Percentiles rank a stretch among this genome's conserved stretches.
Conservation (phyloP, 2,329 filamentous ascomycete species). For the Aspergillus ibericus region DNA sequence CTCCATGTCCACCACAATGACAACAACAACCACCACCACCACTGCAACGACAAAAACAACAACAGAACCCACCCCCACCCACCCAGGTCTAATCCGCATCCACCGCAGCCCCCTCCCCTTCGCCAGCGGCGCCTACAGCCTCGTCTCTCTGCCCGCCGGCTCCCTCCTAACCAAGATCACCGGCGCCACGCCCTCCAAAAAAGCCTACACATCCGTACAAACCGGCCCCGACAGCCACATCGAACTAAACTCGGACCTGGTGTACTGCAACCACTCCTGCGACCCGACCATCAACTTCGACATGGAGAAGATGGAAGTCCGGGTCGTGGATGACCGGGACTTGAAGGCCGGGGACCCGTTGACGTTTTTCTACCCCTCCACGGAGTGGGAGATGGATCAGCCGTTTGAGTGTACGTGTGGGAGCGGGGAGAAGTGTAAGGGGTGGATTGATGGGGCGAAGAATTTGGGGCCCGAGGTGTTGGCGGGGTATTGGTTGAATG, state of each 20-base stretch:
- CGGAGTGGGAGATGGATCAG: slow-evolving; percentile 52
- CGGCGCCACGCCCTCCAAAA: slow-evolving; percentile 44
- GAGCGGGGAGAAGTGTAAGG: slow-evolving; percentile 37
- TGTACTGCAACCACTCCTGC: slow-evolving; percentile 60
- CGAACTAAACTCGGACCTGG: slow-evolving; percentile 57
- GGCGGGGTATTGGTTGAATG: slow-evolving; percentile 45
- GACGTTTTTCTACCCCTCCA: slow-evolving; percentile 53
- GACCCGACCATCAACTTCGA: slow-evolving; percentile 55
- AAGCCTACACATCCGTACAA: slow-evolving; percentile 56
- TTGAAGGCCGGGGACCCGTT: slow-evolving; percentile 44
- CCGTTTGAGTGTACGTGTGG: slow-evolving; percentile 48
- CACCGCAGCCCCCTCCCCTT: slow-evolving; percentile 36
- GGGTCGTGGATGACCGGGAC: slow-evolving; percentile 40
- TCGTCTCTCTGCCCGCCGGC: slow-evolving; percentile 51
- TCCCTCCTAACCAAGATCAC: slow-evolving; percentile 52
- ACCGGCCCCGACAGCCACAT: slow-evolving; percentile 51
- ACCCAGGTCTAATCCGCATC: slow-evolving; percentile 30
- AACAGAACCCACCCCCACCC: slow-evolving; percentile 20
- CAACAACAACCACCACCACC: slow-evolving; percentile 16
- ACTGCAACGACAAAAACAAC: slow-evolving; percentile 16
- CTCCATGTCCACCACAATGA: slow-evolving; percentile 13
- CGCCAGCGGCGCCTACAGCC: slow-evolving; percentile 46
- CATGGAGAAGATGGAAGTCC: slow-evolving; percentile 45
- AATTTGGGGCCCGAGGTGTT: slow-evolving; percentile 34
- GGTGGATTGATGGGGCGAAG: slow-evolving; percentile 43